Base-by-base conservation (phyloP, 2,329 filamentous ascomycete species). In the Cytospora piceae region DNA sequence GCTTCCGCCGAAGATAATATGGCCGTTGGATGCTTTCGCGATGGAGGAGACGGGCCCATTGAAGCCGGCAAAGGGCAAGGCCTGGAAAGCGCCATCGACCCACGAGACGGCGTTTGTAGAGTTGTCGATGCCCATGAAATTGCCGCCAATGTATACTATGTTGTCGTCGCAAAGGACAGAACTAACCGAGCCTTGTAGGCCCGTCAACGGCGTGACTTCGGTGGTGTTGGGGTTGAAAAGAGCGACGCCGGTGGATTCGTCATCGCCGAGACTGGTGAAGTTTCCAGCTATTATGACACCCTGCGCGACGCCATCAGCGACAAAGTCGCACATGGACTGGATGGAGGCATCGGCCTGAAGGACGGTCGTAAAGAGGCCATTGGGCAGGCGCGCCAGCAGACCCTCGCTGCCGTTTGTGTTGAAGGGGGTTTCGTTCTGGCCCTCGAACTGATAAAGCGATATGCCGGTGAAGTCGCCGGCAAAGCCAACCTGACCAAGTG, bases 1-100 rank as follows among this genome's bases (percentile, higher is more conserved):
- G 64, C 86, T 87, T 58, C 95, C 95, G 56, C 93, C 96, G 74
- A 97, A 99, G 63, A 98, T 86, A 69, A 99, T 91, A 74, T 96
- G 91, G 11, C 91, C 92, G 71, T 92, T 90, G 1, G 89, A 83
- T 24, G 89, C 87, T 78, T 92, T 93, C 59, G 88, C 84, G 71
- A 99, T 98, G 46, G 94, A 91, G 68, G 87, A 87, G 60, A 99
- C 93, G 2, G 92, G 92, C 31, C 94, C 94, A 77, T 98, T 98
- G 79, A 99, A 96, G 27, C 96, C 96, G 51, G 89, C 88, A 80
- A 99, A 99, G 2, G 94, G 90, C 64, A 99, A 80, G 72, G 92
- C 90, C 24, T 85, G 85, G 90, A 92, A 97, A 58, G 86, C 87
- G 34, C 87, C 80, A 12, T 81, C 85, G 31, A 85, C 82, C 93